A percentile compares a stretch with the other conserved stretches of the same genome.
phyloP scores from a whole-genome alignment of 2,329 filamentous ascomycete species.

The Capronia epimyces region DNA sequence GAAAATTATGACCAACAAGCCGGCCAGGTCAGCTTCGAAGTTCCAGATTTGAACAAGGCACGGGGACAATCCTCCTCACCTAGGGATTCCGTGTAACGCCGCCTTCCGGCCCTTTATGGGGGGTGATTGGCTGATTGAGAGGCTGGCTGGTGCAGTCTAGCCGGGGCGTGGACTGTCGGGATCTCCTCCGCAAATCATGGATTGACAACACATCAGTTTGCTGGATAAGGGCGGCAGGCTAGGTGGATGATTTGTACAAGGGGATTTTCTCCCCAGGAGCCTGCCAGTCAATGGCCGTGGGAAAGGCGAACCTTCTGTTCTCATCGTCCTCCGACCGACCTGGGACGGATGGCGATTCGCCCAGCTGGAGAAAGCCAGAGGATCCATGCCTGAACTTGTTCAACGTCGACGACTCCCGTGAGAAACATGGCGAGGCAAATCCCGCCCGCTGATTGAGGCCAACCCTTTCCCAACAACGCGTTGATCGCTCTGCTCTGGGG shows the following conservation, averaged over 20 bases:
- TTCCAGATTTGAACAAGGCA: conserved; percentile 7
- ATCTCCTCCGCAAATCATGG: conserved; percentile 22
- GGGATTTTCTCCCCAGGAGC: not conserved
- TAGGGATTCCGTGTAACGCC: conserved; percentile 18
- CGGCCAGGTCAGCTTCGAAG: conserved; percentile 5
- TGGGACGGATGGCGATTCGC: not conserved
- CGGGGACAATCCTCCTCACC: conserved; percentile 10
- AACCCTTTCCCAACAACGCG: not conserved
- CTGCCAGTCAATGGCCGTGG: not conserved
- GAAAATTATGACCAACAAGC: conserved; percentile 6
- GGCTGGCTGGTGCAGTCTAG: conserved; percentile 9
- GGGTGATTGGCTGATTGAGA: conserved; percentile 17
- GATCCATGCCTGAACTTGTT: not conserved
- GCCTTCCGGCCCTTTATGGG: not conserved
- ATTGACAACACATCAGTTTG: conserved; percentile 23
- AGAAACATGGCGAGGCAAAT: not conserved
- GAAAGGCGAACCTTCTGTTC: not conserved
- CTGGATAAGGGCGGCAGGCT: conserved; percentile 14
- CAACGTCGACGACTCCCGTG: not conserved
- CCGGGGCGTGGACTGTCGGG: conserved; percentile 8
- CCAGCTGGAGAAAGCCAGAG: not conserved
- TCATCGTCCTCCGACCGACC: not conserved
- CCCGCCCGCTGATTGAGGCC: not conserved
- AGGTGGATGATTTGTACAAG: conserved; percentile 10
- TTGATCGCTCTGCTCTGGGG: too few species aligned